Conservation (phyloP, 371 early-diverging fungal species). For the Lichtheimia hyalospora region DNA sequence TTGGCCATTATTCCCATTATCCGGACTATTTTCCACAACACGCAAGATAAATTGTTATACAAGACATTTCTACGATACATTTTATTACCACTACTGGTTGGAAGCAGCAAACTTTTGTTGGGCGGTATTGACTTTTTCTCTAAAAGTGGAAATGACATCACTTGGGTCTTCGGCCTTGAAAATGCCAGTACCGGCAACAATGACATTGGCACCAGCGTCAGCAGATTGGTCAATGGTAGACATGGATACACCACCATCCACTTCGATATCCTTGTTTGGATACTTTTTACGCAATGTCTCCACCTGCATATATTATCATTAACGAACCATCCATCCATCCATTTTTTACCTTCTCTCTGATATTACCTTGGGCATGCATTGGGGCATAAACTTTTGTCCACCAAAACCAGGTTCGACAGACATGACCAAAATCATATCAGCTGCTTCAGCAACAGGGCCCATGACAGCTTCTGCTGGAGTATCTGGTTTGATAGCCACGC, state of each 20-base stretch:
- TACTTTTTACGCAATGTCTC: conserved; percentile 68
- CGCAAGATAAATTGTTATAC: no score
- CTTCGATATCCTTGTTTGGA: conserved; percentile 94
- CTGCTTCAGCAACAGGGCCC: conserved; percentile 60
- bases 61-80: no score
- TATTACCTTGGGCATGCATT: conserved; percentile 84
- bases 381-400: conserved; percentile 91
- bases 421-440: conserved; percentile 97
- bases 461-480: conserved; percentile 82
- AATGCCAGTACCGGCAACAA: conserved; percentile 97
- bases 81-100: no score
- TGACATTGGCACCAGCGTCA: conserved; percentile 96
- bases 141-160: conserved; percentile 72
- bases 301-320: conserved; percentile 22
- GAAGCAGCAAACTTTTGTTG: conserved; percentile 28
- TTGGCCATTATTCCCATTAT: no score
- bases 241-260: conserved; percentile 95
- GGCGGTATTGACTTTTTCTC: conserved; percentile 62
- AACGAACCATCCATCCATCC: not conserved
- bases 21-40: no score
- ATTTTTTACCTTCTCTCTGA: not conserved
- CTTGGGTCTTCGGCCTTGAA: conserved; percentile 82
- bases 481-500: conserved; percentile 93
- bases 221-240: conserved; percentile 87
- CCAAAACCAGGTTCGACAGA: conserved; percentile 99